A percentile compares a stretch with the other conserved stretches of the same genome.
Evolutionary conservation across 352 stramenopile genomes (phyloP).

Genomic region (Pythium plurisporium): DNA sequence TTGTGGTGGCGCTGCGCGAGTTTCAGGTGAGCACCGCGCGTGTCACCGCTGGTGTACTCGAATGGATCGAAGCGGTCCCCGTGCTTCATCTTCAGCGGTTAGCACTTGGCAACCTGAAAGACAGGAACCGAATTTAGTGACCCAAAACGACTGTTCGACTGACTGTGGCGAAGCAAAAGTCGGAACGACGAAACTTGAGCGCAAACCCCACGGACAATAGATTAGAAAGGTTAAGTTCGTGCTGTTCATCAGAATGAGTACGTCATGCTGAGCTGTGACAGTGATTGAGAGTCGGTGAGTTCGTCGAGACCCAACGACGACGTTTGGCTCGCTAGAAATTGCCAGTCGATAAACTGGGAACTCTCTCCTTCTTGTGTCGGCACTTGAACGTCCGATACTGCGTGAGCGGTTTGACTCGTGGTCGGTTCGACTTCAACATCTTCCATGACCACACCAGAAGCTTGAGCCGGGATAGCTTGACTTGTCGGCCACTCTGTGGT

Average conservation of each 20-base stretch:
- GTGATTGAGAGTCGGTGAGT: constrained; percentile 41
- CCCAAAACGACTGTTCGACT: too few species aligned
- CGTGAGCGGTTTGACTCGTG: too few species aligned
- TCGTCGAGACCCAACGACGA: constrained; percentile 35
- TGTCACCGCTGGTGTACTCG: constrained; percentile 29
- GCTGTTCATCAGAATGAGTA: too few species aligned
- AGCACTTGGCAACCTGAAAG: not conserved
- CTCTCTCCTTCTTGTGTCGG: constrained; percentile 1
- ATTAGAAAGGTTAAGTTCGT: too few species aligned
- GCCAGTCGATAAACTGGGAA: constrained; percentile 23
- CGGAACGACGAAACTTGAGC: not conserved
- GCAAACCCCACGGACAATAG: not conserved
- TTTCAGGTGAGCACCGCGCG: constrained; percentile 51
- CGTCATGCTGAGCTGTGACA: constrained; percentile 60
- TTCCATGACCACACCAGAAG: too few species aligned
- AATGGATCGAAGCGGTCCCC: not conserved
- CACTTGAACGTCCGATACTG: not conserved
- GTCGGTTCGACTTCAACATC: too few species aligned
- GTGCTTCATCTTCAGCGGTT: constrained; percentile 6
- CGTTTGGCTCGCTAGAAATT: constrained; percentile 35
- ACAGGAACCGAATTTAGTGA: too few species aligned
- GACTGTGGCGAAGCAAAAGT: not conserved
- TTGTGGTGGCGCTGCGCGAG: constrained; percentile 67
- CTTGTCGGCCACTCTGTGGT: not conserved
- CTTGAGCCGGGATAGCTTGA: too few species aligned